A percentile compares a stretch with the other conserved stretches of the same genome.
Evolutionary conservation across 1,284 basidiomycete species (phyloP).

Genomic region (Pholiota adiposa): DNA sequence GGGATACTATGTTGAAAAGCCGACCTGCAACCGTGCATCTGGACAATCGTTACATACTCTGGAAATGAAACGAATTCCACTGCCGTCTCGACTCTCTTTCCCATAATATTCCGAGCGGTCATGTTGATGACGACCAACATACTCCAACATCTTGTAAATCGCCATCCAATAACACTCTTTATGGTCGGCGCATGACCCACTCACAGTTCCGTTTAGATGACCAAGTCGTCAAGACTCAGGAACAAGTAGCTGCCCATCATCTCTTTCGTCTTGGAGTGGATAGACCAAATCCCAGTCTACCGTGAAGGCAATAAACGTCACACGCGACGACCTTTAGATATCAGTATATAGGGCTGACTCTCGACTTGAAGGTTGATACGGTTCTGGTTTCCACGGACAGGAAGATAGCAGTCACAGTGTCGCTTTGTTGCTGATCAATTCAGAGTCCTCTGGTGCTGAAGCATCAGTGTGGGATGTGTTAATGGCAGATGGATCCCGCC

Average conservation of each 20-base stretch:
- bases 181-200: conserved; percentile 18
- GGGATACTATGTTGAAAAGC: neutral
- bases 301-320: conserved; percentile 9
- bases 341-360: conserved; percentile 13
- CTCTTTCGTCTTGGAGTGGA: conserved; percentile 3
- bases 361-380: conserved; percentile 11
- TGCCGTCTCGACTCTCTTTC: conserved; percentile 1
- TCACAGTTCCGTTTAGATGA: conserved; percentile 20
- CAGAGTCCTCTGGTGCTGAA: conserved; percentile 14
- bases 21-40: neutral
- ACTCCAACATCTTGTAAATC: neutral
- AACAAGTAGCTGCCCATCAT: conserved; percentile 23
- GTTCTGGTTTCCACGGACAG: conserved; percentile 18
- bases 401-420: conserved; percentile 12
- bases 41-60: neutral
- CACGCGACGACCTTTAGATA: conserved; percentile 14
- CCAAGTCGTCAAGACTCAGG: conserved; percentile 19
- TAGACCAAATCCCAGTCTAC: neutral
- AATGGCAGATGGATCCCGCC: conserved; percentile 26
- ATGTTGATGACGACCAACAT: conserved; percentile 19
- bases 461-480: conserved; percentile 22
- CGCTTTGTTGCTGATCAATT: conserved; percentile 16
- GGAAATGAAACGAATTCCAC: conserved; percentile 1
- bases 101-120: conserved; percentile 13
- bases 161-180: conserved; percentile 16